These are phyloP conservation scores for Bolboschoenus planiculmis DNA, from an alignment of 176 grass and related monocot species.

Conservation along the genomic window DNA sequence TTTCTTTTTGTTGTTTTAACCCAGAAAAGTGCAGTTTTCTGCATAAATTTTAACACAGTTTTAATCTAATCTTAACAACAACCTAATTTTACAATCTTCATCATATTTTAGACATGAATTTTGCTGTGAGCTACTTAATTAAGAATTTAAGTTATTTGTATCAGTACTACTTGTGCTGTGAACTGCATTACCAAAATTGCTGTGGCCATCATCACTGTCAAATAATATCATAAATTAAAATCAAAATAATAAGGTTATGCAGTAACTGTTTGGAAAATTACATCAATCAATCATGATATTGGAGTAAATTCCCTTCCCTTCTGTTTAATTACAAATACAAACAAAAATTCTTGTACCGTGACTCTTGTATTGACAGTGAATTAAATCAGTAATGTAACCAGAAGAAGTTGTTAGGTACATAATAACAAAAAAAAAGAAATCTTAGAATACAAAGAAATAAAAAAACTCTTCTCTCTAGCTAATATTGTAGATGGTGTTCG, in stretches of 20 bases:
- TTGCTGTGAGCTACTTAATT: not conserved
- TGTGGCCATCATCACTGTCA: not conserved
- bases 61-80: not conserved
- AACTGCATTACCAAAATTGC: not conserved
- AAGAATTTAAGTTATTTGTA: too few relatives aligned
- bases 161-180: not conserved
- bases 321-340: not conserved
- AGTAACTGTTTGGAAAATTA: not conserved
- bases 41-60: not conserved
- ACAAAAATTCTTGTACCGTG: not conserved
- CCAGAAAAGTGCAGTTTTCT: not conserved
- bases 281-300: not conserved
- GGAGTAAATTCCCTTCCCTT: not conserved
- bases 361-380: not conserved
- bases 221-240: not conserved
- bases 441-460: not conserved
- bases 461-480: not conserved
- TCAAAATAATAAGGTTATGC: not conserved
- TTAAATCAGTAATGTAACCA: not conserved
- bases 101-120: not conserved
- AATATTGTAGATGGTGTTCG: too few relatives aligned
- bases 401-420: not conserved
- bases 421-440: not conserved
- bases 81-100: not conserved
- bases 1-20: not conserved